A percentile compares a stretch with the other conserved stretches of the same genome.
These are phyloP conservation scores for Leccinum rimulosum DNA, from an alignment of 768 basidiomycete species.

Conservation along the genomic window DNA sequence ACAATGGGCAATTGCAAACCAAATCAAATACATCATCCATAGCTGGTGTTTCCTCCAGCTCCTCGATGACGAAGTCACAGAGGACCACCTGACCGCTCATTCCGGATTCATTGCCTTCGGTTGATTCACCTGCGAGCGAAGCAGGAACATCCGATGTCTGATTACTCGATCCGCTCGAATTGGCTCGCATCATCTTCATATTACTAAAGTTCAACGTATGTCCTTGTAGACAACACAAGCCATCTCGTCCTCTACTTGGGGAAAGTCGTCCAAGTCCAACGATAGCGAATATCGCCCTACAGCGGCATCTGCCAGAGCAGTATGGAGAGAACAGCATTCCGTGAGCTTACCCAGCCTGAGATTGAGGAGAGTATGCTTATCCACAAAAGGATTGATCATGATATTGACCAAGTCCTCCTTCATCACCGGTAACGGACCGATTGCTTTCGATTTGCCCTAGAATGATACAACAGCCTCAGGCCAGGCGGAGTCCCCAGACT, in stretches of 20 bases:
- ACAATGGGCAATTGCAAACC: slow-evolving; percentile 15
- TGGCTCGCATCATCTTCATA: slow-evolving; percentile 28
- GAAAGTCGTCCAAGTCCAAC: slow-evolving; percentile 47
- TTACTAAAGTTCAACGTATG: slow-evolving; percentile 51
- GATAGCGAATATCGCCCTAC: slow-evolving; percentile 49
- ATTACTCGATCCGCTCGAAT: slow-evolving; percentile 13
- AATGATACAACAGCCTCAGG: slow-evolving; percentile 30
- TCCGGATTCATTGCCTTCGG: slow-evolving; percentile 9
- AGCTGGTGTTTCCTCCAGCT: slow-evolving; percentile 12
- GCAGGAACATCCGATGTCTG: slow-evolving; percentile 1
- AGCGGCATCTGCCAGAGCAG: slow-evolving; percentile 43
- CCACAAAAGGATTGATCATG: slow-evolving; percentile 68
- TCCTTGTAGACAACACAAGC: slow-evolving; percentile 43
- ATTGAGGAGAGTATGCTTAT: slow-evolving; percentile 46
- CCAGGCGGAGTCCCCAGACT: slow-evolving; percentile 27
- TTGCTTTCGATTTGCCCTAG: slow-evolving; percentile 50
- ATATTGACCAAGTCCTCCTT: slow-evolving; percentile 59
- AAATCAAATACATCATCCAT: slow-evolving; percentile 22
- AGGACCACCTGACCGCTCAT: slow-evolving; percentile 12
- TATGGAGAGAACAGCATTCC: slow-evolving; percentile 46
- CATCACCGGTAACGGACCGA: slow-evolving; percentile 56
- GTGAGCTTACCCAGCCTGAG: slow-evolving; percentile 55
- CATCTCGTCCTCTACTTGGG: slow-evolving; percentile 48
- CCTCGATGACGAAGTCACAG: slow-evolving; percentile 18
- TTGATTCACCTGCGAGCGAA: slow-evolving; percentile 11